phyloP scores from a whole-genome alignment of 257 asterid species.

The Datura wrightii region DNA sequence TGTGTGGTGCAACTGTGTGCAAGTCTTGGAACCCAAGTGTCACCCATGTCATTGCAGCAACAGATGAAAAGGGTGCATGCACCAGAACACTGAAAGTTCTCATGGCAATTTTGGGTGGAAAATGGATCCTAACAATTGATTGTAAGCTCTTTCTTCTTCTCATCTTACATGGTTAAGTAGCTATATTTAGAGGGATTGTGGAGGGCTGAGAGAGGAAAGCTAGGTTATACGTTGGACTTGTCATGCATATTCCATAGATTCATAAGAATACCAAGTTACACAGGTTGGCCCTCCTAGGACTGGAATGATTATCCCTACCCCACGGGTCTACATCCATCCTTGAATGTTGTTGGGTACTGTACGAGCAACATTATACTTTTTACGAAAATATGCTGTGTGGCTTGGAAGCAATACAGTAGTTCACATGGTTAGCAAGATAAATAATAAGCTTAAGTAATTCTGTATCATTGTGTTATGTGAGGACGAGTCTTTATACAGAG shows the following conservation, averaged over 20 bases:
- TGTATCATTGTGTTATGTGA: neutral
- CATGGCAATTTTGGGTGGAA: conserved; percentile 85
- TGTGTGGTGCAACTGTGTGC: conserved; percentile 68
- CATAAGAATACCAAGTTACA: neutral
- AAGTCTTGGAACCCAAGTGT: conserved; percentile 79
- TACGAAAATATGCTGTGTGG: neutral
- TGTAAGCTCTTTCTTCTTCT: conserved; percentile 58
- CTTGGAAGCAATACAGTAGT: neutral
- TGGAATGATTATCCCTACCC: no score
- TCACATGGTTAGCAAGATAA: neutral
- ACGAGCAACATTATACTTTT: no score
- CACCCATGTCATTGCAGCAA: conserved; percentile 86
- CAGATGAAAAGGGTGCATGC: conserved; percentile 81
- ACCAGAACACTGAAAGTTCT: conserved; percentile 85
- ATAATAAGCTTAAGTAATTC: neutral
- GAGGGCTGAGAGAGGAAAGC: neutral
- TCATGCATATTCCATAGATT: neutral
- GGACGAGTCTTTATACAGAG: neutral
- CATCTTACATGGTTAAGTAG: neutral
- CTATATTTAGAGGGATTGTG: neutral
- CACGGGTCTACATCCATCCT: no score
- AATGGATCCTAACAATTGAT: conserved; percentile 77
- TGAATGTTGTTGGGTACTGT: no score
- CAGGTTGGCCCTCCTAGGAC: neutral
- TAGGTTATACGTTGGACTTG: neutral